These are phyloP conservation scores for Ramalina peruviana DNA, from an alignment of 495 filamentous ascomycete genomes.

Conservation along the genomic window DNA sequence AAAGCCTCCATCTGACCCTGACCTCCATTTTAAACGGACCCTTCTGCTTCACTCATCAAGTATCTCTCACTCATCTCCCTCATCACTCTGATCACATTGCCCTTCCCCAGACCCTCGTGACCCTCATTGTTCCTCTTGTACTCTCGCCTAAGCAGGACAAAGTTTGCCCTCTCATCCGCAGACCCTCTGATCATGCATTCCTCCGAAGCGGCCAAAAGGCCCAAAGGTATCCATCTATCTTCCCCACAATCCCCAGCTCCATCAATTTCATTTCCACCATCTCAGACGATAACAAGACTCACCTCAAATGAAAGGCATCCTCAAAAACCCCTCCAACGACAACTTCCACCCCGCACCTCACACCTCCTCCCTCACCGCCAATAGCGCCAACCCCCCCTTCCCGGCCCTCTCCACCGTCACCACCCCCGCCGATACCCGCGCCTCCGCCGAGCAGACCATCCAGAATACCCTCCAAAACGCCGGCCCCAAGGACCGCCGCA, in stretches of 20 bases:
- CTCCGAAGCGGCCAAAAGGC: slow-evolving; percentile 38
- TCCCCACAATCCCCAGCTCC: not conserved
- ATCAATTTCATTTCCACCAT: not conserved
- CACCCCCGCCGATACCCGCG: slow-evolving; percentile 21
- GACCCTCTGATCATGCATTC: not conserved
- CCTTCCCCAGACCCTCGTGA: no score
- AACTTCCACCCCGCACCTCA: slow-evolving; percentile 36
- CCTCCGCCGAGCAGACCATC: slow-evolving; percentile 76
- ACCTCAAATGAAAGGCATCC: slow-evolving; percentile 49
- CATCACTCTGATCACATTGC: not conserved
- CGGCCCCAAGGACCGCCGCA: slow-evolving; percentile 56
- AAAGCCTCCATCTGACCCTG: not conserved
- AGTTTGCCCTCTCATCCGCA: no score
- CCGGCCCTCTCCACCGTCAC: slow-evolving; percentile 16
- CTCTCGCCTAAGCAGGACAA: no score
- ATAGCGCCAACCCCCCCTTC: slow-evolving; percentile 16
- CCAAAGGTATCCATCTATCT: slow-evolving; percentile 46
- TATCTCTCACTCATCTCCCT: not conserved
- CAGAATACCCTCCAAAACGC: slow-evolving; percentile 92
- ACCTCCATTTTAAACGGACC: not conserved
- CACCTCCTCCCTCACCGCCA: slow-evolving; percentile 31
- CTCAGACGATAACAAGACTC: no score
- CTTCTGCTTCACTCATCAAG: not conserved
- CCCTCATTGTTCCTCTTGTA: no score
- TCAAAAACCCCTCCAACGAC: slow-evolving; percentile 69